A percentile compares a stretch with the other conserved stretches of the same genome.
phyloP scores from a whole-genome alignment of 179 eudicot species.

The Actinidia chinensis region DNA sequence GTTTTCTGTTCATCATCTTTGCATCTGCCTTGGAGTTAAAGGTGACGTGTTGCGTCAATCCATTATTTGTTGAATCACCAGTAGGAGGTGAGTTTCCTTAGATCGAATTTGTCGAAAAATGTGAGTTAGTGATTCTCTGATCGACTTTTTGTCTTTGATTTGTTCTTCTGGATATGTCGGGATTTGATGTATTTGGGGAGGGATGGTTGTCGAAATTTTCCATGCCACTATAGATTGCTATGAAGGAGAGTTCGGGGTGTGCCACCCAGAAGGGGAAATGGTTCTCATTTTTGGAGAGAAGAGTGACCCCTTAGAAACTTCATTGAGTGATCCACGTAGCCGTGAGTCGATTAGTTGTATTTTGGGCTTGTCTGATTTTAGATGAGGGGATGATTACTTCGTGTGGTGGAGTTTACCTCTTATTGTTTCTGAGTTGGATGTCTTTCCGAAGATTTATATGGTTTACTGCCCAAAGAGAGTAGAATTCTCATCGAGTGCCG shows the following conservation, averaged over 20 bases:
- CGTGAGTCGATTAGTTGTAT: no score
- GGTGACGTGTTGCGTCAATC: not conserved
- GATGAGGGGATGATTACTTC: not conserved
- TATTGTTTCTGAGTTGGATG: not conserved
- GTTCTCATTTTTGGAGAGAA: not conserved
- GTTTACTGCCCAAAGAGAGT: not conserved
- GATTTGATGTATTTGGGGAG: no score
- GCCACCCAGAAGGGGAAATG: not conserved
- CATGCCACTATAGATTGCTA: not conserved
- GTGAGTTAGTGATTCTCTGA: not conserved
- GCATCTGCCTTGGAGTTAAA: not conserved
- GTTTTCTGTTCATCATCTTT: not conserved
- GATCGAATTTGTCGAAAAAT: not conserved
- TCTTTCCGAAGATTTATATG: not conserved
- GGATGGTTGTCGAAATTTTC: not conserved
- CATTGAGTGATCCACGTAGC: no score
- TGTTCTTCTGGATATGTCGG: not conserved
- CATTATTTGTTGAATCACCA: not conserved
- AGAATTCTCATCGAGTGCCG: not conserved
- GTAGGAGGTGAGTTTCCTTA: not conserved
- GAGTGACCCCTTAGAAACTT: no score
- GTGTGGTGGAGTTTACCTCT: not conserved
- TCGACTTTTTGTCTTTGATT: not conserved
- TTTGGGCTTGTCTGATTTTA: no score
- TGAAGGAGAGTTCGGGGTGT: no score